Evolutionary conservation across 306 rosid genomes (phyloP).

Genomic region (Vicia villosa): DNA sequence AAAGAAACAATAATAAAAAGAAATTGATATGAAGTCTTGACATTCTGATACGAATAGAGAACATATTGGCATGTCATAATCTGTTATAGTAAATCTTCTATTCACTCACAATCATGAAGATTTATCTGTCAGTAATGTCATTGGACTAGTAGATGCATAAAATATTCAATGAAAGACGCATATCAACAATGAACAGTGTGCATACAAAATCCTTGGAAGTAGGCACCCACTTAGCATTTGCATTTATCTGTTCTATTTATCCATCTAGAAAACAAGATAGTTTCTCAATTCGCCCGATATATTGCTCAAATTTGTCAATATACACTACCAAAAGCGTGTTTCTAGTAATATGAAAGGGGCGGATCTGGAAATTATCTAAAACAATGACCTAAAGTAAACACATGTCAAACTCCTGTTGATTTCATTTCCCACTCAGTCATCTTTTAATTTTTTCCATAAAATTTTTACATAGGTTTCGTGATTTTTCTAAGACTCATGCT

Average conservation of each 20-base stretch:
- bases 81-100: background rate
- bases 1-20: constrained; percentile 22
- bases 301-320: too few relatives aligned
- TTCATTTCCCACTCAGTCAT: background rate
- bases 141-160: background rate
- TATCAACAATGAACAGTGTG: constrained; percentile 6
- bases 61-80: constrained; percentile 13
- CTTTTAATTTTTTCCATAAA: background rate
- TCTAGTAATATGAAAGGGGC: too few relatives aligned
- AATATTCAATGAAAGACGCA: constrained; percentile 4
- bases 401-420: background rate
- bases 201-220: background rate
- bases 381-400: background rate
- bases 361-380: background rate
- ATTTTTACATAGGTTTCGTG: background rate
- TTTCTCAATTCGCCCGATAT: too few relatives aligned
- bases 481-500: background rate
- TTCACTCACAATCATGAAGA: constrained; percentile 13
- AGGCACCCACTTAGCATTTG: background rate
- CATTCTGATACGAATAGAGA: constrained; percentile 9
- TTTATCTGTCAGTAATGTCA: constrained; percentile 7
- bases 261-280: background rate
- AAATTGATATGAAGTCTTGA: background rate
- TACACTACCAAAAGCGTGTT: too few relatives aligned
- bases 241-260: background rate